Percentiles rank a stretch among this genome's conserved stretches.
phyloP scores from a whole-genome alignment of 1,284 basidiomycete genomes.

The Testicularia cyperi region DNA sequence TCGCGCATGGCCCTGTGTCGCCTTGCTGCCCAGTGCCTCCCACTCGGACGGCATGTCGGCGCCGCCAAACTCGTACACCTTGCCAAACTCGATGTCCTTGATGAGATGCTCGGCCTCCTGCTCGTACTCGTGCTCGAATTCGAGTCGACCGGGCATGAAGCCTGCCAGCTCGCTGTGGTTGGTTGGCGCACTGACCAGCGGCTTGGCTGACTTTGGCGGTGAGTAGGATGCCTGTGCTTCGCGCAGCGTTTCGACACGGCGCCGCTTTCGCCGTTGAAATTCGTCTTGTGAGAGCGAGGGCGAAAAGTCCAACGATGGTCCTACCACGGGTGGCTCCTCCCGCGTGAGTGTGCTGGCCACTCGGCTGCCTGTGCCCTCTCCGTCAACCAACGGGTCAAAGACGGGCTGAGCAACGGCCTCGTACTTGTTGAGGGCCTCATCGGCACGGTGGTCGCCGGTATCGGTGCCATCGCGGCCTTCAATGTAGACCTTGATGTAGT shows the following conservation, averaged over 20 bases:
- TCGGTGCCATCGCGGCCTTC: constrained; percentile 58
- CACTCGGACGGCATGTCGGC: constrained; percentile 62
- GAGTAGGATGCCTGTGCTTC: constrained; percentile 47
- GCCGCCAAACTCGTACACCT: constrained; percentile 81
- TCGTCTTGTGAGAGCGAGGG: constrained; percentile 47
- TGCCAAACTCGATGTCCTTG: constrained; percentile 93
- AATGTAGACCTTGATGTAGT: constrained; percentile 83
- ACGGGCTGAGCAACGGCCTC: constrained; percentile 4
- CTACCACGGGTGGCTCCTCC: constrained; percentile 47
- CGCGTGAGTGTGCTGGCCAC: constrained; percentile 27
- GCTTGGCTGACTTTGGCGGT: constrained; percentile 63
- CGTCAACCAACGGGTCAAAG: constrained; percentile 24
- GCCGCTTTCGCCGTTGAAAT: constrained; percentile 53
- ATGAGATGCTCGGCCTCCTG: constrained; percentile 87
- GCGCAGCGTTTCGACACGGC: constrained; percentile 52
- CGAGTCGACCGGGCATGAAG: constrained; percentile 91
- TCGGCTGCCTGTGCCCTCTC: constrained; percentile 30
- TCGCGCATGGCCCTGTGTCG: constrained; percentile 43
- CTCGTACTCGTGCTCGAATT: constrained; percentile 95
- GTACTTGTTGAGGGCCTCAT: constrained; percentile 24
- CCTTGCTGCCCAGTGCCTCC: constrained; percentile 50
- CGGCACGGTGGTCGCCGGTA: constrained; percentile 42
- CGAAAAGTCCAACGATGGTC: constrained; percentile 46
- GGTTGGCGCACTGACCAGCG: constrained; percentile 87
- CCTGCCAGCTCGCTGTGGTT: constrained; percentile 85